phyloP scores from a whole-genome alignment of 345 rosid species.

The Pseudoturritis turrita region DNA sequence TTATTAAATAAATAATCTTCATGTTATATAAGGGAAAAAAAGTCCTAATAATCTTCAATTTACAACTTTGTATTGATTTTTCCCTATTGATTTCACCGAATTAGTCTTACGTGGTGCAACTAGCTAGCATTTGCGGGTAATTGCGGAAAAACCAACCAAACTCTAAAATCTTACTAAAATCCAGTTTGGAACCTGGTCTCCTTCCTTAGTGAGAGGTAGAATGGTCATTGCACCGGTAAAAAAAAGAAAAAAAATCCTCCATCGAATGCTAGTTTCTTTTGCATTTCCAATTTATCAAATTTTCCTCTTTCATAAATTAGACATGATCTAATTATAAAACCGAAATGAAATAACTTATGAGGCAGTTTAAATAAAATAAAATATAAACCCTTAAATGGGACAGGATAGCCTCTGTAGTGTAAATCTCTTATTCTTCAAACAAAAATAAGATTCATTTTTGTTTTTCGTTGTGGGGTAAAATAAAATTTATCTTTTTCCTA shows the following conservation, averaged over 20 bases:
- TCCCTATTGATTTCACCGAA: no score
- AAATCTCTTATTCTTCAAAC: constrained; percentile 5
- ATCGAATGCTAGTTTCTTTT: background rate
- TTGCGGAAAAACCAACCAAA: no score
- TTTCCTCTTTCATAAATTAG: background rate
- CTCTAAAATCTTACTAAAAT: no score
- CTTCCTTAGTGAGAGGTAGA: no score
- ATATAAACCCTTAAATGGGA: background rate
- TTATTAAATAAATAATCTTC: background rate
- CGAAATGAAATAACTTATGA: background rate
- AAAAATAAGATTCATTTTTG: background rate
- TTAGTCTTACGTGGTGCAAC: no score
- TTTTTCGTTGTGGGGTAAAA: background rate
- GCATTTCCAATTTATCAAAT: background rate
- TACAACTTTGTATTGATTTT: no score
- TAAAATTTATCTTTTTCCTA: constrained; percentile 6
- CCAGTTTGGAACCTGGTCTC: no score
- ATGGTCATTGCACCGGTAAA: no score
- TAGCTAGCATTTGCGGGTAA: no score
- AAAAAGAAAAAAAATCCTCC: no score
- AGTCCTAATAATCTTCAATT: no score
- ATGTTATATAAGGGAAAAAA: background rate
- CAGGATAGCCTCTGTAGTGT: background rate
- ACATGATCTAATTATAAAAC: background rate
- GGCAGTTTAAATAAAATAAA: no score